Conservation (phyloP, 2,329 filamentous ascomycete species). For the Pseudogymnoascus sp. region DNA sequence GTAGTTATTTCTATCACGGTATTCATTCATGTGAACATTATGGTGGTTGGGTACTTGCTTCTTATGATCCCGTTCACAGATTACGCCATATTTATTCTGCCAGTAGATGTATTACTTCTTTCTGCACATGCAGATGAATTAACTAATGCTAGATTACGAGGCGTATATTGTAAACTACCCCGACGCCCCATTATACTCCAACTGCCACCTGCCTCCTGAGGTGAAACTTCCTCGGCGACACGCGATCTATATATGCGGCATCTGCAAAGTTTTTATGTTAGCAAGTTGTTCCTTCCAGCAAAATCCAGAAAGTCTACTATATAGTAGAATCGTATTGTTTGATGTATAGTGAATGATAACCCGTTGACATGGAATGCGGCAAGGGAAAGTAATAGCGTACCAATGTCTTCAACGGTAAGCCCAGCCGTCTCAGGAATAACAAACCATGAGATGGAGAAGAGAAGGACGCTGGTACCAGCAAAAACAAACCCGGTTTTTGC, state of each 20-base stretch:
- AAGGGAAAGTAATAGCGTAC: conserved; percentile 21
- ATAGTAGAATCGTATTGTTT: background rate
- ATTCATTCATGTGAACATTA: background rate
- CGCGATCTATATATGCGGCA: background rate
- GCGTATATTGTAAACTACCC: background rate
- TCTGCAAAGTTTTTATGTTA: background rate
- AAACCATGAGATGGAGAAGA: conserved; percentile 33
- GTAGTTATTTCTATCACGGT: background rate
- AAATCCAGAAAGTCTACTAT: background rate
- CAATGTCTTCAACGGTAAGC: conserved; percentile 39
- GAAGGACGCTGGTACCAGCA: conserved; percentile 30
- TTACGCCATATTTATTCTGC: background rate
- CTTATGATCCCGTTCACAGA: background rate
- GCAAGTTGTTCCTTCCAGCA: background rate
- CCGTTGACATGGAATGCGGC: background rate
- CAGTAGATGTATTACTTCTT: background rate
- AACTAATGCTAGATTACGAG: background rate
- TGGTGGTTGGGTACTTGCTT: background rate
- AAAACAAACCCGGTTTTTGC: conserved; percentile 36
- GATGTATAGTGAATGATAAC: background rate
- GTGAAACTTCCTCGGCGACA: background rate
- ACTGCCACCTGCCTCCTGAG: background rate
- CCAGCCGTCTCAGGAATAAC: conserved; percentile 47
- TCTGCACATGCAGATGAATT: background rate
- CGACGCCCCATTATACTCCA: background rate